A percentile compares a stretch with the other conserved stretches of the same genome.
phyloP scores from a whole-genome alignment of 495 filamentous ascomycete genomes.

The Eremomyces bilateralis region DNA sequence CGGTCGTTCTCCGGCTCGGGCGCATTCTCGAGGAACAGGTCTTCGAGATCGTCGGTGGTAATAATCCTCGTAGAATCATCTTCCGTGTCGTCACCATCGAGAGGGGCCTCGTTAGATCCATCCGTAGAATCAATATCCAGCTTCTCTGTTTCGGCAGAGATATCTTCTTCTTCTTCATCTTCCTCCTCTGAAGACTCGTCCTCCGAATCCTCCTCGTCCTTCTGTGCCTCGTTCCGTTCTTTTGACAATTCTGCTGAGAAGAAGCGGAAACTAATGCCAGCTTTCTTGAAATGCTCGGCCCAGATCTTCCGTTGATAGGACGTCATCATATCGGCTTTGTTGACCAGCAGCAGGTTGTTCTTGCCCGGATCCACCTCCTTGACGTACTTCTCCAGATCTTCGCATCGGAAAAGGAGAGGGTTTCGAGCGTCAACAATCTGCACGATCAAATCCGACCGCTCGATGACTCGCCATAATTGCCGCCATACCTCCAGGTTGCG shows the following conservation, averaged over 20 bases:
- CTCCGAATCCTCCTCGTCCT: conserved; percentile 24
- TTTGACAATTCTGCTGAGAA: conserved; percentile 89
- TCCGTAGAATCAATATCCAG: conserved; percentile 6
- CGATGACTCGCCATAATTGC: conserved; percentile 95
- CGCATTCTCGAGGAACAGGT: conserved; percentile 45
- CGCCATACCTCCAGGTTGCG: conserved; percentile 96
- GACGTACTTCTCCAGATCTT: conserved; percentile 85
- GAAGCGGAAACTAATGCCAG: conserved; percentile 72
- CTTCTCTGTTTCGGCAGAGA: conserved; percentile 15
- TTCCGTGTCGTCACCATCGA: conserved; percentile 19
- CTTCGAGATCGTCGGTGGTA: conserved; percentile 79
- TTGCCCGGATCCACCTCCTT: conserved; percentile 78
- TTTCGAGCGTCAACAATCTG: conserved; percentile 98
- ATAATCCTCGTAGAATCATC: conserved; percentile 51
- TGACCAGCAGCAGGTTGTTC: conserved; percentile 80
- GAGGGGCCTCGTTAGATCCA: conserved; percentile 8
- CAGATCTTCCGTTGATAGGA: conserved; percentile 60
- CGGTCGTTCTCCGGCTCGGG: conserved; percentile 16
- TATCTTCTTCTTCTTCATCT: conserved; percentile 10
- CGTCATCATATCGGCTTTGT: conserved; percentile 99
- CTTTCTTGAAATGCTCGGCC: conserved; percentile 70
- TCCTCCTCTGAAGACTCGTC: conserved; percentile 10
- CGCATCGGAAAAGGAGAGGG: conserved; percentile 79
- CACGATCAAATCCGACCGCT: conserved; percentile 84
- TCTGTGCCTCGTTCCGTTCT: conserved; percentile 53